Evolutionary conservation across 2,329 filamentous ascomycete genomes (phyloP).

Genomic region (Penicillium sp.): DNA sequence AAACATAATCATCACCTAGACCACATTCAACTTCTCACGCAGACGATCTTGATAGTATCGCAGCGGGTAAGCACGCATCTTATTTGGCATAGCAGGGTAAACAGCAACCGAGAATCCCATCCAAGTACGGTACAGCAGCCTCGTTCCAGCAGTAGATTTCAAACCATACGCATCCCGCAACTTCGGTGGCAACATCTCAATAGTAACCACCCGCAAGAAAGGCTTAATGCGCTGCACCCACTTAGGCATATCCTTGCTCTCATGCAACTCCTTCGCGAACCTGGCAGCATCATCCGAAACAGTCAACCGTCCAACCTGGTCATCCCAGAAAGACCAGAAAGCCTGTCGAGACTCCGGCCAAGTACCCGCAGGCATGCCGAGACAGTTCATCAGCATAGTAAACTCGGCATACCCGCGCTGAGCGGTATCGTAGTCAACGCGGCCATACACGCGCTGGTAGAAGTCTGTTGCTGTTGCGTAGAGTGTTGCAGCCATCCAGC

Average conservation of each 20-base stretch:
- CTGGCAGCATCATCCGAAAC: slow-evolving; percentile 31
- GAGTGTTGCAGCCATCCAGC: slow-evolving; percentile 37
- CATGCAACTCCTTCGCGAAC: slow-evolving; percentile 30
- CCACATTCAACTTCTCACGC: slow-evolving; percentile 26
- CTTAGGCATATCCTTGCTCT: slow-evolving; percentile 27
- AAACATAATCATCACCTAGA: slow-evolving; percentile 3
- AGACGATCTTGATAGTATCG: slow-evolving; percentile 33
- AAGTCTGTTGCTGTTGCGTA: slow-evolving; percentile 39
- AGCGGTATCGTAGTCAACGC: slow-evolving; percentile 31
- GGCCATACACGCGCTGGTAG: slow-evolving; percentile 38
- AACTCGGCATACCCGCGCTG: slow-evolving; percentile 35
- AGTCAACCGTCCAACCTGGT: slow-evolving; percentile 27
- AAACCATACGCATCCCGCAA: slow-evolving; percentile 36
- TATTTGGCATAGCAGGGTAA: slow-evolving; percentile 35
- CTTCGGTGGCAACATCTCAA: slow-evolving; percentile 36
- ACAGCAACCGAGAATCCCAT: slow-evolving; percentile 35
- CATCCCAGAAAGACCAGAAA: slow-evolving; percentile 41
- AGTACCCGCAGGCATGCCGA: slow-evolving; percentile 27
- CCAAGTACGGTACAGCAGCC: slow-evolving; percentile 29
- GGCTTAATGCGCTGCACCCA: slow-evolving; percentile 34
- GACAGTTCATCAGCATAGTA: slow-evolving; percentile 25
- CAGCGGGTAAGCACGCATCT: slow-evolving; percentile 31
- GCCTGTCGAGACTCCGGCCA: slow-evolving; percentile 33
- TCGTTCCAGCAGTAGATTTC: slow-evolving; percentile 27
- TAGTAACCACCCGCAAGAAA: slow-evolving; percentile 31